Percentiles rank a stretch among this genome's conserved stretches.
These are phyloP conservation scores for Apiotrichum gamsii DNA, from an alignment of 1,284 basidiomycete species.

Conservation along the genomic window DNA sequence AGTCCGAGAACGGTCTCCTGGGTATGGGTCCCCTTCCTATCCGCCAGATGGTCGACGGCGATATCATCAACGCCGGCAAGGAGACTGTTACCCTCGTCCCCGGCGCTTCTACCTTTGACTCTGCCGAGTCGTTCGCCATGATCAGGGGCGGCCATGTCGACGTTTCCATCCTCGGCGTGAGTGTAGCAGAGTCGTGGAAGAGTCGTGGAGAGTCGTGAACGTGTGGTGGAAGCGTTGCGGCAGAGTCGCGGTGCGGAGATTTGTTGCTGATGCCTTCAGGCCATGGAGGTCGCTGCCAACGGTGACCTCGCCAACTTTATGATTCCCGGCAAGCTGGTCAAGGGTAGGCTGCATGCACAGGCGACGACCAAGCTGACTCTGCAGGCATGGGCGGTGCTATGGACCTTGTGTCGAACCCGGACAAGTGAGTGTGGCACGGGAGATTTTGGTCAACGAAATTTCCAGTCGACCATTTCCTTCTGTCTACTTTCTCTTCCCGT, in stretches of 20 bases:
- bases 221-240: background rate
- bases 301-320: slow-evolving; percentile 96
- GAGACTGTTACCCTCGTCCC: slow-evolving; percentile 89
- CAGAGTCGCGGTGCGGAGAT: slow-evolving; percentile 49
- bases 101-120: slow-evolving; percentile 80
- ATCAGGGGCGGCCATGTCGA: slow-evolving; percentile 94
- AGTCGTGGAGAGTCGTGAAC: too few species aligned
- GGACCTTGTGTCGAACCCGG: slow-evolving; percentile 90
- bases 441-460: too few species aligned
- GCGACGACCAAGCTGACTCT: too few species aligned
- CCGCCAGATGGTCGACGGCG: slow-evolving; percentile 76
- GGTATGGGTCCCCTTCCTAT: slow-evolving; percentile 94
- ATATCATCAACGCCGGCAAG: slow-evolving; percentile 92
- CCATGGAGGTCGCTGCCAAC: slow-evolving; percentile 87
- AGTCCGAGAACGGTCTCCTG: slow-evolving; percentile 87
- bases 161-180: slow-evolving; percentile 70
- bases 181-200: background rate
- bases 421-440: too few species aligned
- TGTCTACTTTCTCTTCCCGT: too few species aligned
- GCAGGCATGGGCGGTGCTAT: slow-evolving; percentile 82
- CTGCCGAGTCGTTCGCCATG: slow-evolving; percentile 67
- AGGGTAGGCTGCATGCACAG: too few species aligned
- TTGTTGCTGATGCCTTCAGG: slow-evolving; percentile 18
- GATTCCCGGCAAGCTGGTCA: slow-evolving; percentile 88
- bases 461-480: too few species aligned